Evolutionary conservation across 2,329 filamentous ascomycete species (phyloP).

Genomic region (Fusarium sterilihyphosum): DNA sequence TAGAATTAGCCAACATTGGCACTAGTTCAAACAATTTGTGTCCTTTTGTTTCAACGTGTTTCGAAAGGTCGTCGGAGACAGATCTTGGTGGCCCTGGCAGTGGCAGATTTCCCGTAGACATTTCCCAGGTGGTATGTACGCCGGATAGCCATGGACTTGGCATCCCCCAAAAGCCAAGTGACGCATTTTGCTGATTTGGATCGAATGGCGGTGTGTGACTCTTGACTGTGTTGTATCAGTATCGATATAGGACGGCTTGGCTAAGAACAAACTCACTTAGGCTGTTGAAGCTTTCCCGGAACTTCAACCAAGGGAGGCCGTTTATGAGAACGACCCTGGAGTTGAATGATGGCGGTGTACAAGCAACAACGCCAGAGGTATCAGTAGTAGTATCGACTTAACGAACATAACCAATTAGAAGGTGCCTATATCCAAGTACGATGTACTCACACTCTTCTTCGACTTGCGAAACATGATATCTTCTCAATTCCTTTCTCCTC

Average conservation of each 20-base stretch:
- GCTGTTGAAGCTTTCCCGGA: neutral
- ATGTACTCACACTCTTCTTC: neutral
- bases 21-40: neutral
- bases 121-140: fast-evolving
- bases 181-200: fast-evolving
- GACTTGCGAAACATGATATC: fast-evolving
- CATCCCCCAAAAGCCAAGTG: fast-evolving
- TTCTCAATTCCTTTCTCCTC: neutral
- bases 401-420: neutral
- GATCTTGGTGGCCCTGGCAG: fast-evolving
- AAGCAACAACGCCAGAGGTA: neutral
- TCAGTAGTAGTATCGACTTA: fast-evolving
- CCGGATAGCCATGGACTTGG: fast-evolving
- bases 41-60: fast-evolving
- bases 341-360: neutral
- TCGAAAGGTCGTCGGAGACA: fast-evolving
- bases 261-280: fast-evolving
- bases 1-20: fast-evolving
- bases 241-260: fast-evolving
- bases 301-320: neutral
- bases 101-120: fast-evolving
- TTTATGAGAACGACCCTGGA: fast-evolving
- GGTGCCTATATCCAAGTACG: fast-evolving
- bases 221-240: neutral
- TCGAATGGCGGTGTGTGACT: too few species aligned